Evolutionary conservation across 129 eudicot species (phyloP).

Genomic region (Pulicaria dysenterica): DNA sequence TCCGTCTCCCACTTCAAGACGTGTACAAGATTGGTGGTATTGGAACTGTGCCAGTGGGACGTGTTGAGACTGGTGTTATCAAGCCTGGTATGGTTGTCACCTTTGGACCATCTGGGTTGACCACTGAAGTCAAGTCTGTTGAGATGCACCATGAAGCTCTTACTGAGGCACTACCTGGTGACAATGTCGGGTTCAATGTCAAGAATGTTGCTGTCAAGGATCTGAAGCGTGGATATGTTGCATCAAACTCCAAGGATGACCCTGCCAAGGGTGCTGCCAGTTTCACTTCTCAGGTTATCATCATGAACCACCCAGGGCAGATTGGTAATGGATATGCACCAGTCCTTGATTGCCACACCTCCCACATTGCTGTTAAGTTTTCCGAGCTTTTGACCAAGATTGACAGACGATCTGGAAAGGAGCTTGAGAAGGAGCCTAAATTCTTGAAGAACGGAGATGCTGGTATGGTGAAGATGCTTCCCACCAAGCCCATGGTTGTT

Average conservation of each 20-base stretch:
- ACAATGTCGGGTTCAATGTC: constrained; percentile 55
- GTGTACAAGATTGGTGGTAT: constrained; percentile 62
- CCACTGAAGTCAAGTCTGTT: constrained; percentile 56
- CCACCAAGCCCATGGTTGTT: constrained; percentile 47
- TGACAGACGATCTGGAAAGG: constrained; percentile 52
- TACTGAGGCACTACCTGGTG: constrained; percentile 47
- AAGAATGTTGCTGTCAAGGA: constrained; percentile 62
- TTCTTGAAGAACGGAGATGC: constrained; percentile 56
- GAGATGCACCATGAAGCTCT: constrained; percentile 59
- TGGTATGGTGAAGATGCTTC: constrained; percentile 46
- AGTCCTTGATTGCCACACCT: constrained; percentile 54
- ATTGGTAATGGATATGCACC: constrained; percentile 56
- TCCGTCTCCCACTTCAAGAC: constrained; percentile 56
- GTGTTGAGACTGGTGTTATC: constrained; percentile 51
- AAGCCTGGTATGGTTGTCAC: constrained; percentile 62
- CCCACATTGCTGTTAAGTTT: constrained; percentile 54
- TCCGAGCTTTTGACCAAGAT: constrained; percentile 40
- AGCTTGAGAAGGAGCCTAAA: constrained; percentile 52
- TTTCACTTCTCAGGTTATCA: constrained; percentile 49
- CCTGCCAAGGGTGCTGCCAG: constrained; percentile 42
- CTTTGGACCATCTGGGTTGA: constrained; percentile 53
- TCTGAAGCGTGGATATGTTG: constrained; percentile 57
- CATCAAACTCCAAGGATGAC: constrained; percentile 54
- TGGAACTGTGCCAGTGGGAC: constrained; percentile 59
- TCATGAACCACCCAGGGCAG: constrained; percentile 62